Base-by-base conservation (phyloP, 2,329 filamentous ascomycete species). In the Apiospora malaysiana region DNA sequence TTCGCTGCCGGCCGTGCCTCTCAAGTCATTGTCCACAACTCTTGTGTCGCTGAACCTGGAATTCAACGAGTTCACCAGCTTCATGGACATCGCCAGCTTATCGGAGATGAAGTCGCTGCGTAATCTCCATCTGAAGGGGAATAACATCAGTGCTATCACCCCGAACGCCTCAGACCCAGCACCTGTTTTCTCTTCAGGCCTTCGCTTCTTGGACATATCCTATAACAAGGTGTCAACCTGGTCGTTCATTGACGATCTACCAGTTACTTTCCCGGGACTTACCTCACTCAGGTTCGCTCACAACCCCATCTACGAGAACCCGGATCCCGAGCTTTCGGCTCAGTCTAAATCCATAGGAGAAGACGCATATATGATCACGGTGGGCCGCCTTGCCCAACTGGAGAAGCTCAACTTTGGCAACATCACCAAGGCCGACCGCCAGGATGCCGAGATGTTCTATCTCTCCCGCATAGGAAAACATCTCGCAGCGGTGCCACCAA, bases 381-480 rank as follows among this genome's bases (percentile, higher is more conserved):
- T 97, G 37, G 93, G 92, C 40, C 92, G 94, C 2, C 84, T 98
- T 1, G 87, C 88, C 0, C 83, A 84, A 1, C 87, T 98, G 12
- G 87, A 87, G 69, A 86, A 85, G 0, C 86, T 98, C 42, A 96
- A 96, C 79, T 94, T 93, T 79, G 91, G 90, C 73, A 83, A 84
- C 21, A 91, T 98, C 75, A 91, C 90, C 0, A 76, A 85, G 0
- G 89, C 91, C 56, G 95, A 98, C 79, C 90, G 95, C 23, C 86
- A 90, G 69, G 96, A 98, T 77, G 94, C 94, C 5, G 96, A 98
- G 76, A 91, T 95, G 77, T 99, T 97, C 80, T 99, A 99, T 80
- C 89, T 98, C 14, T 93, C 92, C 0, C 89, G 93, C 69, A 96
- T 98, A 71, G 93, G 89, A 14, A 91, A 90, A 73, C 93, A 96